phyloP scores from a whole-genome alignment of 2,329 filamentous ascomycete genomes.

The Aureobasidium leucospermi region DNA sequence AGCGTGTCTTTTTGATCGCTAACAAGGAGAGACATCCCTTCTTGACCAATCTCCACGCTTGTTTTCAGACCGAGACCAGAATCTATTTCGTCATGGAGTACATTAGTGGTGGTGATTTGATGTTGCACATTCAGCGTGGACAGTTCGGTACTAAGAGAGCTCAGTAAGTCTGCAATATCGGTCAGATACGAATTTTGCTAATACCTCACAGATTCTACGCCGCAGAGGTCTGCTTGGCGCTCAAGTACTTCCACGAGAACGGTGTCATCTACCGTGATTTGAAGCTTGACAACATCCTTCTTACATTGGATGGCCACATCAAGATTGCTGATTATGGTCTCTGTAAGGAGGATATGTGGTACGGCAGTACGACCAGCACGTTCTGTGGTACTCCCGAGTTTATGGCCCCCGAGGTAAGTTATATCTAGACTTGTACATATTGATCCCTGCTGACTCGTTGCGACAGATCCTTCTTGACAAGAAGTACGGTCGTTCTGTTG shows the following conservation, averaged over 20 bases:
- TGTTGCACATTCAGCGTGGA: slow-evolving; percentile 96
- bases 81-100: slow-evolving; percentile 99
- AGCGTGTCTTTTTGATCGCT: slow-evolving; percentile 91
- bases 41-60: slow-evolving; percentile 88
- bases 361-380: slow-evolving; percentile 89
- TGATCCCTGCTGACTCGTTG: slow-evolving; percentile 26
- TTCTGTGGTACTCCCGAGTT: slow-evolving; percentile 99
- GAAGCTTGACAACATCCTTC: slow-evolving; percentile 80
- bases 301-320: slow-evolving; percentile 93
- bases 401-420: slow-evolving; percentile 88
- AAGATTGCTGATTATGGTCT: slow-evolving; percentile 98
- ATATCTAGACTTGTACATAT: not conserved
- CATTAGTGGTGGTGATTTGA: slow-evolving; percentile 94
- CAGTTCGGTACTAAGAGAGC: slow-evolving; percentile 94
- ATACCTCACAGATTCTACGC: slow-evolving; percentile 70
- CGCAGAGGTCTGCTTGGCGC: slow-evolving; percentile 88
- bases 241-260: slow-evolving; percentile 99
- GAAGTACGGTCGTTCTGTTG: slow-evolving; percentile 93
- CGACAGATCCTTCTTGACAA: slow-evolving; percentile 86
- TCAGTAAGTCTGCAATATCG: slow-evolving; percentile 58
- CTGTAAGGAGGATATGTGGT: slow-evolving; percentile 99
- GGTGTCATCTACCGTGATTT: slow-evolving; percentile 90
- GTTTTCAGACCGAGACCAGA: slow-evolving; percentile 96
- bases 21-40: slow-evolving; percentile 97
- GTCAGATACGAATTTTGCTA: slow-evolving; percentile 16